Conservation (phyloP, 805 yeast genomes). For the Saccharomycopsis sp. region DNA sequence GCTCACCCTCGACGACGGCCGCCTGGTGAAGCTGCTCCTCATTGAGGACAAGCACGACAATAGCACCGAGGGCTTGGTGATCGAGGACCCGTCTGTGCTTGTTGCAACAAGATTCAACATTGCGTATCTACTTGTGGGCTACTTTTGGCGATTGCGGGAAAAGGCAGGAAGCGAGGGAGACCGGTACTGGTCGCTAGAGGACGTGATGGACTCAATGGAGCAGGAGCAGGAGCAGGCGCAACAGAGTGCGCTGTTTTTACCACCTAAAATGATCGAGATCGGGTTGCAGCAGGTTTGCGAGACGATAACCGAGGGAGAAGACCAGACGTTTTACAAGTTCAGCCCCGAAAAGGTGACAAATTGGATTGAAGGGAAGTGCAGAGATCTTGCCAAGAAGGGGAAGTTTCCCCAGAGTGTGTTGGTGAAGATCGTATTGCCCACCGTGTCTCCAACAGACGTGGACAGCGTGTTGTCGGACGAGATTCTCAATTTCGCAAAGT, state of each 20-base stretch:
- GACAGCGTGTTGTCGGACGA: slow-evolving; percentile 1
- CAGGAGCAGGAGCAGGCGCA: not conserved
- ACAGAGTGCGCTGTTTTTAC: slow-evolving; percentile 5
- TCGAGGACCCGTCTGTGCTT: slow-evolving; percentile 12
- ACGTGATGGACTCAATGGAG: slow-evolving; percentile 17
- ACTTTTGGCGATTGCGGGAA: slow-evolving; percentile 1
- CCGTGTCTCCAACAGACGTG: slow-evolving; percentile 14
- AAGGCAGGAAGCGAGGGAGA: not conserved
- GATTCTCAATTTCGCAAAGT: slow-evolving; percentile 6
- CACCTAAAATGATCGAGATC: not conserved
- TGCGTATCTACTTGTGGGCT: slow-evolving; percentile 8
- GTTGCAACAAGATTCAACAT: slow-evolving; percentile 13
- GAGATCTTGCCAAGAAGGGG: slow-evolving; percentile 1
- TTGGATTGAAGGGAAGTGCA: slow-evolving; percentile 1
- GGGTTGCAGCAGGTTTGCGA: slow-evolving; percentile 11
- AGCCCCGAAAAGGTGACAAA: slow-evolving; percentile 4
- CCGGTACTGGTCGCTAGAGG: slow-evolving; percentile 15
- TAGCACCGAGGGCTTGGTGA: slow-evolving; percentile 2
- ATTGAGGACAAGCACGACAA: not conserved
- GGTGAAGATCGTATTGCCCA: slow-evolving; percentile 10
- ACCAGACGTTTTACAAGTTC: slow-evolving; percentile 10
- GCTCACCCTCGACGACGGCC: slow-evolving; percentile 4
- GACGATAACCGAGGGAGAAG: slow-evolving; percentile 8
- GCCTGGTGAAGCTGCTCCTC: slow-evolving; percentile 6
- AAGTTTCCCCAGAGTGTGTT: slow-evolving; percentile 15